Evolutionary conservation across 164 flowering plant species (phyloP).

Genomic region (Umbellularia californica): DNA sequence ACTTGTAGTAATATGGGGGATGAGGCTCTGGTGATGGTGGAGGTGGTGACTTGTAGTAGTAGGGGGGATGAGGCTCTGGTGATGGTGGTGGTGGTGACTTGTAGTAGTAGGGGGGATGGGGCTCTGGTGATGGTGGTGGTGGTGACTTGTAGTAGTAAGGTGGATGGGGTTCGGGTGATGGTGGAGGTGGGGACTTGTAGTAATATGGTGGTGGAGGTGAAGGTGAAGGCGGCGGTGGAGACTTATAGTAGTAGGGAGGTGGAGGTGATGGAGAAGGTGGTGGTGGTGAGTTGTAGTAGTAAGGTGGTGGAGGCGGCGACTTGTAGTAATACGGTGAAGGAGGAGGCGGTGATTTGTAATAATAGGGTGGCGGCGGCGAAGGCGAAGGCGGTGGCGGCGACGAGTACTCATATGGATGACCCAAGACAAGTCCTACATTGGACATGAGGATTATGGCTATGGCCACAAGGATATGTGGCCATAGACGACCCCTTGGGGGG

Average conservation of each 20-base stretch:
- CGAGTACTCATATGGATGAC: not conserved
- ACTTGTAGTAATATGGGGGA: conserved; percentile 38
- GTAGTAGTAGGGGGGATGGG: conserved; percentile 22
- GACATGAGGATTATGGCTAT: conserved; percentile 6
- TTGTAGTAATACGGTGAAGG: conserved; percentile 18
- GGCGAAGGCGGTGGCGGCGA: conserved; percentile 31
- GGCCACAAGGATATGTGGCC: conserved; percentile 8
- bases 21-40: conserved; percentile 38
- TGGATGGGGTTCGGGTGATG: too few species aligned
- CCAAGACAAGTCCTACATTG: conserved; percentile 1
- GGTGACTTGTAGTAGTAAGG: conserved; percentile 18
- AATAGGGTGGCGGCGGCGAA: conserved; percentile 28
- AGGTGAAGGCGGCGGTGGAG: conserved; percentile 24
- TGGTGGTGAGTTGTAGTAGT: conserved; percentile 26
- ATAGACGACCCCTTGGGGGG: conserved; percentile 9
- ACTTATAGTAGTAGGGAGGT: conserved; percentile 30
- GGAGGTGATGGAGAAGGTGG: conserved; percentile 38
- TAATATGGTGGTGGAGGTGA: conserved; percentile 3
- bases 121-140: conserved; percentile 28
- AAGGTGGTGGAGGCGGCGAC: conserved; percentile 25
- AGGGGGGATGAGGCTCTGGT: conserved; percentile 38
- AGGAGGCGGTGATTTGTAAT: conserved; percentile 27
- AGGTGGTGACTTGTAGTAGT: conserved; percentile 21
- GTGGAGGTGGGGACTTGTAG: conserved; percentile 11
- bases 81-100: conserved; percentile 9